Conservation (phyloP, 2,329 filamentous ascomycete species). For the Aureobasidium leucospermi region DNA sequence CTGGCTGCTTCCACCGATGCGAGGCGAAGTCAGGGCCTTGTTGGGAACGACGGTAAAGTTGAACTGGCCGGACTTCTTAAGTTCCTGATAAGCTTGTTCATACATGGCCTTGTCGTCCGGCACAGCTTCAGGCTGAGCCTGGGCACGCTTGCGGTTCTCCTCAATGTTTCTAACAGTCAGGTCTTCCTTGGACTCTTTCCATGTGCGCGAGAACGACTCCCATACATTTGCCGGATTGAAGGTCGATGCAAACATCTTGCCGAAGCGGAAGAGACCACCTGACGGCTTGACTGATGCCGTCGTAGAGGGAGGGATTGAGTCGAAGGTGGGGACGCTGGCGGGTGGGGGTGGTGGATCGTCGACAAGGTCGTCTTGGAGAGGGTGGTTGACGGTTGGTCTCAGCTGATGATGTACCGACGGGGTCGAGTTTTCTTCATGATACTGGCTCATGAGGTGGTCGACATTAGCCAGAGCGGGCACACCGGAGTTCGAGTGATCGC, state of each 20-base stretch:
- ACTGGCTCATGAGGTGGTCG: constrained; percentile 34
- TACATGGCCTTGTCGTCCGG: constrained; percentile 38
- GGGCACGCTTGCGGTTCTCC: constrained; percentile 23
- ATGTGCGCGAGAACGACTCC: constrained; percentile 34
- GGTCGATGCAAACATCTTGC: constrained; percentile 45
- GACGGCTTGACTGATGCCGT: not conserved
- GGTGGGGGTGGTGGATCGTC: not conserved
- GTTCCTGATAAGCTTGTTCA: constrained; percentile 45
- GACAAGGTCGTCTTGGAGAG: not conserved
- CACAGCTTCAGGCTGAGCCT: constrained; percentile 24
- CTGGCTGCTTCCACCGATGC: not conserved
- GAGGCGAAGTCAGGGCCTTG: constrained; percentile 7
- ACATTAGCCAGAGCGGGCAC: constrained; percentile 27
- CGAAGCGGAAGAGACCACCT: constrained; percentile 46
- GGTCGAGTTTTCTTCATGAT: constrained; percentile 21
- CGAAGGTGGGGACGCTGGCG: not conserved
- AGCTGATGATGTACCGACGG: not conserved
- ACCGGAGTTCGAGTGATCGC: constrained; percentile 18
- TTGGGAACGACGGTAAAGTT: constrained; percentile 20
- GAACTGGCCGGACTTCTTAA: constrained; percentile 46
- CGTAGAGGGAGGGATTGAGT: not conserved
- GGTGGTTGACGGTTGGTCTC: not conserved
- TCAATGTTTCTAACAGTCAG: constrained; percentile 31
- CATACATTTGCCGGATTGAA: constrained; percentile 48
- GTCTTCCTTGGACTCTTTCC: constrained; percentile 40